Base-by-base conservation (phyloP, 805 yeast species). In the Spathaspora girioi region DNA sequence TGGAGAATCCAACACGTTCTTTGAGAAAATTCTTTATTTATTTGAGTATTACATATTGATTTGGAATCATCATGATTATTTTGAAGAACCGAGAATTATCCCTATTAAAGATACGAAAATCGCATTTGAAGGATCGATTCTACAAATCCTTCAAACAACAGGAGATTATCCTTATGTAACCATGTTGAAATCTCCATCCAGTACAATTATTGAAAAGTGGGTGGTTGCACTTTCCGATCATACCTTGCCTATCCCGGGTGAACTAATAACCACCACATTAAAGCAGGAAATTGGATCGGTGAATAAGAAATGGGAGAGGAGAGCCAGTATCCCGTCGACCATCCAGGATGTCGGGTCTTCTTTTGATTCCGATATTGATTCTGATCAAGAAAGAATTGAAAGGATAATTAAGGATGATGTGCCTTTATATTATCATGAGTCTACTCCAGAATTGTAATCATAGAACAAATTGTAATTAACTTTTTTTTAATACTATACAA, bases 161-260 rank as follows among this genome's bases (percentile, higher is more conserved):
- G 31, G 31, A 15, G 29, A 40, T 19, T 45, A 47, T 19, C 38
- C 49, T 32, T 29, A 51, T 19, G 17, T 10, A 4, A 27, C 41
- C 5, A 17, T 38, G 44, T 29, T 47, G 26, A n/a, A 47, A 38
- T 47, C 50, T 2, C 14, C 19, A n/a, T 27, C 51, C 15, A 58
- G 61, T 35, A 58, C 67, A n/a, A 63, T 74, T 5, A 61, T 74
- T 27, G 78, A 75, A 52, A 74, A 75, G 52, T 75, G 79, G 79
- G 76, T 67, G 3, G 71, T 71, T 19, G 76, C 73, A 1, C 55
- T 70, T 10, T 68, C 75, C 1, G 79, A 75, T 50, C 50, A 53
- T 8, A 50, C 49, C 29, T 63, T 66, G 49, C 41, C 49, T 3
- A 68, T 75, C 40, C 79, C 79, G 0, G 54, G 59, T 2, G 73